Conservation (phyloP, 2,329 filamentous ascomycete species). For the Colletotrichum gigasporum region DNA sequence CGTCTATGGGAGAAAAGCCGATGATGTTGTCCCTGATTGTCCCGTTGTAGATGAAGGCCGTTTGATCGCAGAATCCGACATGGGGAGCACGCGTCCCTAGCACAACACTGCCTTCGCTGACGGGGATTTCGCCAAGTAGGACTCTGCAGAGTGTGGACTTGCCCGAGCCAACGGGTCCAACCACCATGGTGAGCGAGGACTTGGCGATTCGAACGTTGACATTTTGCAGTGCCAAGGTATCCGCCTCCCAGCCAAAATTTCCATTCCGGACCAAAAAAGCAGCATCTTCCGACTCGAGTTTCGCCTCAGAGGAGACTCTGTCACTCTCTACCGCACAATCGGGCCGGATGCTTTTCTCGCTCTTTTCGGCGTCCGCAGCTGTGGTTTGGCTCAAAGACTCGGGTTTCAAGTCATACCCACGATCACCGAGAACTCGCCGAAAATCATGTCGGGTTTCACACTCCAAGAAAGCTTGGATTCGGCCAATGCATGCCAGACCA, state of each 20-base stretch:
- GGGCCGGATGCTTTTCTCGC: no score
- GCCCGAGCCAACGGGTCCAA: constrained; percentile 49
- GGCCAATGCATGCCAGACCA: no score
- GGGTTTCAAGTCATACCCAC: no score
- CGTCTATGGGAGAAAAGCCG: constrained; percentile 42
- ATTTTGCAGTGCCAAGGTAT: constrained; percentile 36
- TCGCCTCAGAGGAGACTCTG: no score
- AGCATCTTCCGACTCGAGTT: no score
- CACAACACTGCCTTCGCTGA: constrained; percentile 28
- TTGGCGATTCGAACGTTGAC: constrained; percentile 43
- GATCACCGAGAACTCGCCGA: no score
- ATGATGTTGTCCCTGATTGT: constrained; percentile 49
- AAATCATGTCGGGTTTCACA: no score
- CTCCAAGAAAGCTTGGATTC: no score
- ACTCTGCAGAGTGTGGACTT: constrained; percentile 50
- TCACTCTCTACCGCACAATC: no score
- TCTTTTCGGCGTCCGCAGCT: no score
- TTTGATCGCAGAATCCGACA: constrained; percentile 28
- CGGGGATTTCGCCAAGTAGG: constrained; percentile 39
- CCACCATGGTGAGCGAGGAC: constrained; percentile 44
- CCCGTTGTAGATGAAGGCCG: constrained; percentile 42
- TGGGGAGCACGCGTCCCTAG: constrained; percentile 10
- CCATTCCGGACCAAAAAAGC: no score
- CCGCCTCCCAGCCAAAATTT: constrained; percentile 43
- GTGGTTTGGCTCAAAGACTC: no score